phyloP scores from a whole-genome alignment of 768 basidiomycete species.

The Boletus vinaceobasis region DNA sequence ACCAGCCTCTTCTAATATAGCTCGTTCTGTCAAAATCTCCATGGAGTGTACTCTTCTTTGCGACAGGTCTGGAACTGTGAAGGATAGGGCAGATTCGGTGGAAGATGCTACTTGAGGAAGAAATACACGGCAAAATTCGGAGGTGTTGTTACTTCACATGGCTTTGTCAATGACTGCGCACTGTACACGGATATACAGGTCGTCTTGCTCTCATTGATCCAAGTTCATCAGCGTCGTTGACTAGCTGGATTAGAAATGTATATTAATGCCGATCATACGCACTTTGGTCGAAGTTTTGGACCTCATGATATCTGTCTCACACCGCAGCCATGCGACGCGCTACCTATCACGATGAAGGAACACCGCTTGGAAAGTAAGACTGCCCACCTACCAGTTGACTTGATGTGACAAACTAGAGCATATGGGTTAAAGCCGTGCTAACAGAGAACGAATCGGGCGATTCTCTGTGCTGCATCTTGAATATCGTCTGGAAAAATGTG shows the following conservation, averaged over 20 bases:
- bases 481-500: conserved; percentile 14
- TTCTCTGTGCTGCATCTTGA: conserved; percentile 10
- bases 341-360: not conserved
- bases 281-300: conserved; percentile 1
- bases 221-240: conserved; percentile 9
- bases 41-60: not conserved
- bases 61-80: no score
- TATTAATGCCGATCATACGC: conserved; percentile 9
- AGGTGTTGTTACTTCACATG: not conserved
- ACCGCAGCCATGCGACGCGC: no score
- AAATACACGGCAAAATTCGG: no score
- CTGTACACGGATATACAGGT: conserved; percentile 15
- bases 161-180: no score
- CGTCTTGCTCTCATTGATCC: conserved; percentile 1
- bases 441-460: conserved; percentile 5
- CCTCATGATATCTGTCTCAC: not conserved
- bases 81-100: no score
- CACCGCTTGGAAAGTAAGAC: not conserved
- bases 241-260: conserved; percentile 15
- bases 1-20: not conserved
- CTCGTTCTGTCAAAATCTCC: not conserved
- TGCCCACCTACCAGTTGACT: no score
- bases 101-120: no score
- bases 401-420: not conserved
- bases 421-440: not conserved